Evolutionary conservation across 2,329 filamentous ascomycete species (phyloP).

Genomic region (Purpureocillium takamizusanense): DNA sequence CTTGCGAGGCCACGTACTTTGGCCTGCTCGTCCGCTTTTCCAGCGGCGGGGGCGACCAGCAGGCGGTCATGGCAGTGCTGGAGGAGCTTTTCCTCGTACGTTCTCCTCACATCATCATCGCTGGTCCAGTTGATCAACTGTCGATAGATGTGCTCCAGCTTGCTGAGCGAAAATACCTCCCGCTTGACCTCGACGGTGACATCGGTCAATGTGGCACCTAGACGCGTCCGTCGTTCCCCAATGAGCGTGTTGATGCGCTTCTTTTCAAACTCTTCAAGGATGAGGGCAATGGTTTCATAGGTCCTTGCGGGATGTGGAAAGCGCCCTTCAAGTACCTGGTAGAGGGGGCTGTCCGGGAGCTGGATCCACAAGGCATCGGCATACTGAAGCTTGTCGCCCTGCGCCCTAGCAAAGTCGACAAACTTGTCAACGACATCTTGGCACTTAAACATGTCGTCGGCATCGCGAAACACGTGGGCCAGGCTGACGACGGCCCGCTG

Average conservation of each 20-base stretch:
- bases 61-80: constrained; percentile 73
- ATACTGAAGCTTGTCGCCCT: constrained; percentile 66
- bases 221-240: constrained; percentile 74
- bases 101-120: constrained; percentile 75
- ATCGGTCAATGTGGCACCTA: constrained; percentile 75
- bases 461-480: constrained; percentile 63
- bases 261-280: constrained; percentile 78
- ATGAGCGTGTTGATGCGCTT: constrained; percentile 85
- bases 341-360: constrained; percentile 73
- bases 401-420: constrained; percentile 59
- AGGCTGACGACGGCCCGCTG: constrained; percentile 63
- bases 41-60: constrained; percentile 51
- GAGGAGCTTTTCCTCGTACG: constrained; percentile 85
- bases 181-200: constrained; percentile 82
- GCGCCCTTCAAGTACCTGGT: constrained; percentile 73
- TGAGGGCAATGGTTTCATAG: constrained; percentile 73
- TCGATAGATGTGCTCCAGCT: constrained; percentile 71
- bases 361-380: constrained; percentile 67
- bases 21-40: constrained; percentile 62
- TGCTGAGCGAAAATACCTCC: constrained; percentile 69
- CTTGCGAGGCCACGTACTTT: constrained; percentile 69
- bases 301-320: constrained; percentile 71
- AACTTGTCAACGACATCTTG: constrained; percentile 72
- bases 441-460: constrained; percentile 54
- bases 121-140: constrained; percentile 82